phyloP scores from a whole-genome alignment of 73 alveolate genomes.

The Paramecium tetraurelia region DNA sequence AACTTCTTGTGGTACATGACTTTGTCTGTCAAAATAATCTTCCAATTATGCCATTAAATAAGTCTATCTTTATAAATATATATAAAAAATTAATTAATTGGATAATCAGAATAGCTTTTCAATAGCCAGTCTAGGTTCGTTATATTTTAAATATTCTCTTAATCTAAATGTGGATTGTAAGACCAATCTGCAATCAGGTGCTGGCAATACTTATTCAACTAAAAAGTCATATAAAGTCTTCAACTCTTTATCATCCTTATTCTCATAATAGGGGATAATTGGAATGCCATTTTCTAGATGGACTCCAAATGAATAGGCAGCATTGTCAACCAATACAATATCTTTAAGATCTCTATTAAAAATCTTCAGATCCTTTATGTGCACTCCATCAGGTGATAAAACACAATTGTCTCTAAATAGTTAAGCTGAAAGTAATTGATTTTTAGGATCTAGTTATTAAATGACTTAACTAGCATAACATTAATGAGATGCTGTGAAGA shows the following conservation, averaged over 20 bases:
- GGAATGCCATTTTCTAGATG: constrained; percentile 89
- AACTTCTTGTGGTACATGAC: constrained; percentile 46
- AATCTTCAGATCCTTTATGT: constrained; percentile 70
- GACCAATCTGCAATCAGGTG: neutral
- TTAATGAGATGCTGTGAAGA: constrained; percentile 72
- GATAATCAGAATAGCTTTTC: neutral
- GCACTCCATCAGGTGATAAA: constrained; percentile 70
- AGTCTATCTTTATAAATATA: neutral
- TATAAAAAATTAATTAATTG: neutral
- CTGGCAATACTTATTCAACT: neutral
- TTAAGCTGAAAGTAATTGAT: constrained; percentile 58
- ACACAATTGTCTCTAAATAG: constrained; percentile 71
- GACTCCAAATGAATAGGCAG: constrained; percentile 83
- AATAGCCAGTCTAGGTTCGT: neutral
- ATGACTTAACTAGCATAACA: constrained; percentile 66
- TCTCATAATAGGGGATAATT: constrained; percentile 85
- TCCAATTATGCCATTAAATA: constrained; percentile 44
- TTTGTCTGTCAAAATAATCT: constrained; percentile 47
- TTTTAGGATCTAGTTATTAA: constrained; percentile 69
- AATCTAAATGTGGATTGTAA: neutral
- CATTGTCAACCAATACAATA: constrained; percentile 81
- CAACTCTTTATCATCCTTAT: constrained; percentile 81
- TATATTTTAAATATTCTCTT: neutral
- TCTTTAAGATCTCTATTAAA: constrained; percentile 69
- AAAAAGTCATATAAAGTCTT: constrained; percentile 14